Conservation (phyloP, 176 grass and related monocot genomes). For the Triticum timopheevii region DNA sequence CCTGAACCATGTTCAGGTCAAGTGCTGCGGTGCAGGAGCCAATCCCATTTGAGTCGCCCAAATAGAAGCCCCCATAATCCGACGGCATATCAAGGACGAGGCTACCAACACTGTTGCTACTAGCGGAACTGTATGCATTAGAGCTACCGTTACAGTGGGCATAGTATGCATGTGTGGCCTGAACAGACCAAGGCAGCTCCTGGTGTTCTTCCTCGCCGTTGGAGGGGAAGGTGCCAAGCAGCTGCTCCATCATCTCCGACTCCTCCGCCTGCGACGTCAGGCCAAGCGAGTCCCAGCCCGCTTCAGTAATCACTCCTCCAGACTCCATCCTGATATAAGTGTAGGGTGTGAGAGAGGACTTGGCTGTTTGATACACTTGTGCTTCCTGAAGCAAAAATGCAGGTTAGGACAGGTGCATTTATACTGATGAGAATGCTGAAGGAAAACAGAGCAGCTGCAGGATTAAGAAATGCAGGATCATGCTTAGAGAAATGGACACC, state of each 20-base stretch:
- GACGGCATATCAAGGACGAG: conserved; percentile 32
- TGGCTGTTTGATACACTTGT: conserved; percentile 30
- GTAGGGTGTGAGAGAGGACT: conserved; percentile 18
- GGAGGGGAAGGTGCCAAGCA: conserved; percentile 44
- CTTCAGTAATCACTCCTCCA: conserved; percentile 45
- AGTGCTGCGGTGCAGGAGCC: conserved; percentile 38
- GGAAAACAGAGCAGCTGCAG: conserved; percentile 7
- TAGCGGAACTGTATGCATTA: conserved; percentile 33
- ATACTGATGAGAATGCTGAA: conserved; percentile 43
- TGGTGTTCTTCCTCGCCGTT: conserved; percentile 31
- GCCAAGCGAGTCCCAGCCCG: conserved; percentile 40
- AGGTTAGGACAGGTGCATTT: conserved; percentile 35
- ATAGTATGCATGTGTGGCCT: conserved; percentile 38
- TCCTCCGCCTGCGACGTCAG: conserved; percentile 37
- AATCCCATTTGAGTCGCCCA: conserved; percentile 42
- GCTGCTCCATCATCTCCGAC: conserved; percentile 54
- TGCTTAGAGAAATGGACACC: conserved; percentile 45
- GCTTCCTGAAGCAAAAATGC: conserved; percentile 52
- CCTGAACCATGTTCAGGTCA: conserved; percentile 45
- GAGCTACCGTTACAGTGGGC: conserved; percentile 36
- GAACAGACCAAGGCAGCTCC: conserved; percentile 40
- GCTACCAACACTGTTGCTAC: conserved; percentile 32
- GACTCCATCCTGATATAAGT: conserved; percentile 58
- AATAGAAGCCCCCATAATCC: conserved; percentile 42
- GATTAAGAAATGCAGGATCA: conserved; percentile 35